Base-by-base conservation (phyloP, 2,329 filamentous ascomycete species). In the Arthroderma uncinatum region DNA sequence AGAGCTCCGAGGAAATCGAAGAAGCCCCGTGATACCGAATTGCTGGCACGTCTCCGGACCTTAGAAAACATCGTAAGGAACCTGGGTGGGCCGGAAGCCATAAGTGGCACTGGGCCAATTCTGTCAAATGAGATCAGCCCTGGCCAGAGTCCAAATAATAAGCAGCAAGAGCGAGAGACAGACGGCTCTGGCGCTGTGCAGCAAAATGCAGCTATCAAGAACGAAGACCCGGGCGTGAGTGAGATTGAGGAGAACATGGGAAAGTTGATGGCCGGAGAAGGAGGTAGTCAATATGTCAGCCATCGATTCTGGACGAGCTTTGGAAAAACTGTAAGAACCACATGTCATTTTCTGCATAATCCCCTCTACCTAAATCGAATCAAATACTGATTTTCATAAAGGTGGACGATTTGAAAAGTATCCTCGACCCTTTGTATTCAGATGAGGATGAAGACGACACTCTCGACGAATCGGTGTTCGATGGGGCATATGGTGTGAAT, bases 381-480 rank as follows among this genome's bases (percentile, higher is more conserved):
- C 10, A 16, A 19, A 50, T 21, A 7, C 25, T 50, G 12, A 30
- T 25, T 7, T 19, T 2, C 28, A 5, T 37, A 33, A 25, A 79
- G 77, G 78, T 84, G 19, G 80, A 83, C 66, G 81, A 84, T 64
- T 73, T 84, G 62, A 81, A 81, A 62, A 77, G 81, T 60, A 79
- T 84, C 14, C 72, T 85, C 2, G 79, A 82, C 56, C 76, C 80
- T 50, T 71, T 76, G 1, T 78, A 76, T 33, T 79, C 81, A 25
- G 80, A 82, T 12, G 79, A 82, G 30, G 79, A n/a, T n/a, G n/a
- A 81, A n/a, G 71, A 76, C 48, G 65, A 71, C 36, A 68, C 74
- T n/a, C 76, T 78, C 1, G 75, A 78, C 1, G 74, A 73, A 28
- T 64, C 67, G 48, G 72, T 69, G 25, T 72, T 69, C 25, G 67